phyloP scores from a whole-genome alignment of 306 rosid species.

The Pyrus bretschneideri region DNA sequence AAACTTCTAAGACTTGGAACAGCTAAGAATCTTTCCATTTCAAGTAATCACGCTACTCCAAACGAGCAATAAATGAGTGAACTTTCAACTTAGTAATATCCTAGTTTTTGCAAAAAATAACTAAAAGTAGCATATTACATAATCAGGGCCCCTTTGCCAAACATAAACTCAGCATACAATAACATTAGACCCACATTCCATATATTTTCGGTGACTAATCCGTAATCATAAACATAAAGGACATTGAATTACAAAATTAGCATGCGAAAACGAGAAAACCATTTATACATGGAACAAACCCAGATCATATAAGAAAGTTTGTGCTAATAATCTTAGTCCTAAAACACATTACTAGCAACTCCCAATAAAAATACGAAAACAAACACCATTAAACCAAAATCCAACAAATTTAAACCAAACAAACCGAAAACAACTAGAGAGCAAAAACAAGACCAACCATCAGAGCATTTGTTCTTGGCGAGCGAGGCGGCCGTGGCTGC shows the following conservation, averaged over 20 bases:
- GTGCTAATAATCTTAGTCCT: background rate
- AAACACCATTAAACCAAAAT: background rate
- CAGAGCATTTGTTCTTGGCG: slow-evolving; percentile 48
- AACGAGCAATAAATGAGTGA: background rate
- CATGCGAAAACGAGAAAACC: background rate
- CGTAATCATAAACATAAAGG: background rate
- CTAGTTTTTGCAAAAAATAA: background rate
- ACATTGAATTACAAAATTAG: background rate
- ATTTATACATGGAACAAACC: background rate
- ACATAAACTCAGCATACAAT: background rate
- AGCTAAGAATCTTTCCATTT: background rate
- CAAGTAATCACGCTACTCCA: background rate
- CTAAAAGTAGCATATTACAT: background rate
- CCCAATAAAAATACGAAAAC: background rate
- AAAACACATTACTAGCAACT: background rate
- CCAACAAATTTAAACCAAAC: background rate
- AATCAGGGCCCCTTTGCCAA: background rate
- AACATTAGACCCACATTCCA: background rate
- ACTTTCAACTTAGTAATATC: background rate
- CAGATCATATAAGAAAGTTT: background rate
- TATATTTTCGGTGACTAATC: background rate
- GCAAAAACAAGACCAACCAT: slow-evolving; percentile 25
- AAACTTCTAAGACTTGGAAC: background rate
- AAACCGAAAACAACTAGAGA: background rate
- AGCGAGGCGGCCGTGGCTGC: slow-evolving; percentile 25